phyloP scores from a whole-genome alignment of 2,329 filamentous ascomycete species.

The Venturia aucupariae region DNA sequence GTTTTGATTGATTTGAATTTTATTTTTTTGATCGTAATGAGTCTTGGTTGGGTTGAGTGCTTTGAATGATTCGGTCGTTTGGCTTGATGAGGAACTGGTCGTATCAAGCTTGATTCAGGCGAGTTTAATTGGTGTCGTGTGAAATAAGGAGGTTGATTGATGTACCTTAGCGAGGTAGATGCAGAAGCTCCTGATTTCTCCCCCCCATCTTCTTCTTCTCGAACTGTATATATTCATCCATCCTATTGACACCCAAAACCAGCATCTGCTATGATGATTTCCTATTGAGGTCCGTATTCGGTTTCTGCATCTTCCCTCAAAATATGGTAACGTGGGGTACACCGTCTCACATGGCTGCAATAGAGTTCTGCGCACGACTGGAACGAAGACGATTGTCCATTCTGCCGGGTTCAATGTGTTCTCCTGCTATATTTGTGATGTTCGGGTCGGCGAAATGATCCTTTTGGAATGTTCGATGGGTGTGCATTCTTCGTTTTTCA shows the following conservation, averaged over 20 bases:
- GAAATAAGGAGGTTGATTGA: not conserved
- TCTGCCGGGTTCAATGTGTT: not conserved
- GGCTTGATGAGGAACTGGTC: not conserved
- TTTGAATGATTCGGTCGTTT: not conserved
- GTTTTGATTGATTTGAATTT: not conserved
- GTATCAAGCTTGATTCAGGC: not conserved
- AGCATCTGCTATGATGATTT: not conserved
- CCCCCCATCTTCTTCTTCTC: not conserved
- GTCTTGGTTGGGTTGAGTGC: not conserved
- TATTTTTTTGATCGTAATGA: not conserved
- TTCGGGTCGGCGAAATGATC: not conserved
- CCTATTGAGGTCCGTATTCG: not conserved
- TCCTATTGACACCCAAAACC: not conserved
- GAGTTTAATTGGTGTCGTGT: not conserved
- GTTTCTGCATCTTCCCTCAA: not conserved
- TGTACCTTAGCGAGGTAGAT: not conserved
- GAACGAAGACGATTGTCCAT: not conserved
- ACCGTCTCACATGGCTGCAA: not conserved
- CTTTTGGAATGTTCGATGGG: not conserved
- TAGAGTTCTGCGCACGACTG: not conserved
- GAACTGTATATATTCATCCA: not conserved
- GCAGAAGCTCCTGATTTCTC: not conserved
- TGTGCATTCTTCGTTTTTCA: not conserved
- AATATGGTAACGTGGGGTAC: not conserved
- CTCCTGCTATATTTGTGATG: not conserved